Conservation (phyloP, 768 basidiomycete genomes). For the Mycena pura region DNA sequence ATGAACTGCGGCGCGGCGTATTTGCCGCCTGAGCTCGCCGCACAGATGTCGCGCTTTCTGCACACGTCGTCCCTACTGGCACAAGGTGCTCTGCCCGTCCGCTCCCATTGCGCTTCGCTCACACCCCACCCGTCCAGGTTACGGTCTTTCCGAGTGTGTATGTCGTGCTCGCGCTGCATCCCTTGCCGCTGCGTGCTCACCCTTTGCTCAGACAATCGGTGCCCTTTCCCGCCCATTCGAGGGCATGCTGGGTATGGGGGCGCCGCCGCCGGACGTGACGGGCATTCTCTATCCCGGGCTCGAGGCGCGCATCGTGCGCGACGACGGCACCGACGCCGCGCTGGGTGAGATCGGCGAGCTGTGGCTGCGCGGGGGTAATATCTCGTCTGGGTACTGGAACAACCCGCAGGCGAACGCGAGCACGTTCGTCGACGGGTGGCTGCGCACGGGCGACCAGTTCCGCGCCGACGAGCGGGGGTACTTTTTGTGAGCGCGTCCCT, state of each 20-base stretch:
- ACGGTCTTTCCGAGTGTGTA: constrained; percentile 76
- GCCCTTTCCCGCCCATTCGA: constrained; percentile 51
- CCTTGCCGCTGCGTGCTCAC: neutral
- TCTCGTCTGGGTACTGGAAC: constrained; percentile 75
- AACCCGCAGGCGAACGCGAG: constrained; percentile 70
- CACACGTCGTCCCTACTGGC: constrained; percentile 40
- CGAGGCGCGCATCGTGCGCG: constrained; percentile 66
- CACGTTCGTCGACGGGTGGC: constrained; percentile 77
- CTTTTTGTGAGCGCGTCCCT: constrained; percentile 66
- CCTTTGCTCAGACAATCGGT: constrained; percentile 56
- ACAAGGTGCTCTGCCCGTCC: constrained; percentile 51
- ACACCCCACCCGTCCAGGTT: constrained; percentile 48
- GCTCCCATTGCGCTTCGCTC: neutral
- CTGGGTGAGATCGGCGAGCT: constrained; percentile 71
- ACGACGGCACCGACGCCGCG: constrained; percentile 62
- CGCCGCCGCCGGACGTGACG: constrained; percentile 31
- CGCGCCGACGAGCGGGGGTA: constrained; percentile 63
- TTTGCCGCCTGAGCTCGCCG: constrained; percentile 61
- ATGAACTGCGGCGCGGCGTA: constrained; percentile 69
- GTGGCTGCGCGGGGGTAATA: constrained; percentile 59
- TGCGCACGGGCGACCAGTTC: constrained; percentile 78
- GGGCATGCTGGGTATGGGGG: constrained; percentile 45
- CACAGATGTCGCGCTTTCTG: constrained; percentile 46
- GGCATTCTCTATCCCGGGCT: constrained; percentile 70
- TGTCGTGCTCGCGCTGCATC: constrained; percentile 34